Base-by-base conservation (phyloP, 179 eudicot genomes). In the Silene vulgaris region DNA sequence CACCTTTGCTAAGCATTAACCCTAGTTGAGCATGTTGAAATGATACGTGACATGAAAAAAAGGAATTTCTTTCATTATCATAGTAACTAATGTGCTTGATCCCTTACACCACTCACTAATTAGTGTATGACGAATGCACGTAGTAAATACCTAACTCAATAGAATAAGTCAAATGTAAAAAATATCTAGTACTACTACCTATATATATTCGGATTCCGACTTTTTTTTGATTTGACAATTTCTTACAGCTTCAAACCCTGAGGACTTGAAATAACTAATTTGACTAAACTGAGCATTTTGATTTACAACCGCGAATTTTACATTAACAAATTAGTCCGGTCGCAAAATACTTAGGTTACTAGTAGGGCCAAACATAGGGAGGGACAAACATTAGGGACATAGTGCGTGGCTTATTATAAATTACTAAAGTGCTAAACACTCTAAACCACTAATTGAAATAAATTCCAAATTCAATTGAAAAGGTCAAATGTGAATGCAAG, bases 61-160 rank as follows among this genome's bases (percentile, higher is more conserved):
- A 35, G 23, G 23, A 66, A n/a, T 66, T 66, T 66, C 50, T 66
- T n/a, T n/a, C 50, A 66, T 7, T 66, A 43, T 40, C 56, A 69
- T 20, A 70, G 16, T 21, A 19, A 69, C 57, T 21, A 48, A 52
- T 71, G 74, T 9, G 74, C n/a, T 72, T 56, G 28, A 30, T 57
- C 65, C 29, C 48, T 16, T 57, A 54, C 19, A 72, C 0, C 75
- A 72, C 75, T 70, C 74, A 69, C 74, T 69, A 26, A 43, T 30
- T 57, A 28, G 29, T 48, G 13, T 43, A 43, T 45, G 69, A 76
- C 59, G n/a, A 76, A 48, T 5, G 43, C 37, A 23, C 26, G 26
- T 23, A 30, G n/a, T 65, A 65, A 65, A 65, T 13, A 65, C 69
- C 43, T 13, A 62, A 62, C 23, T 62, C 26, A 21, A 9, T 23